These are phyloP conservation scores for Tetrahymena malaccensis DNA, from an alignment of 73 alveolate species.

Conservation along the genomic window DNA sequence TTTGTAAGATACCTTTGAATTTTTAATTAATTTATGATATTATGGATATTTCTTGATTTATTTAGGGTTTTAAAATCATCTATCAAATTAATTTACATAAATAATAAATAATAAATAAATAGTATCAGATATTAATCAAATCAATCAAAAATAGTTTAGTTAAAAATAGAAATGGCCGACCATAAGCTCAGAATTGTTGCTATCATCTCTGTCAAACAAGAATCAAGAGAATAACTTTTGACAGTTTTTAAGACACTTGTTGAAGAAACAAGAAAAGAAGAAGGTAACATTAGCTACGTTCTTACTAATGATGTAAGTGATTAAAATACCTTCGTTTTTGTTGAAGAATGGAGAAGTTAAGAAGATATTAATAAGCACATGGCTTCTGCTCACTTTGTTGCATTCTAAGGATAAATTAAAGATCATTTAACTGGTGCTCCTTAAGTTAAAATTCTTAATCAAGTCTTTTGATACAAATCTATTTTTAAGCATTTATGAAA, in stretches of 20 bases:
- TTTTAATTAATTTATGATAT: no score
- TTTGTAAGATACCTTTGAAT: not conserved
- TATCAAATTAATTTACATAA: not conserved
- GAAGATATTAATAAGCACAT: not conserved
- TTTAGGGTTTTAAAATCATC: not conserved
- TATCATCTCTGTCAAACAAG: not conserved
- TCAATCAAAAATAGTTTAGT: no score
- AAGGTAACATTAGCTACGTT: not conserved
- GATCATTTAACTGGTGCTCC: not conserved
- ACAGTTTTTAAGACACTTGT: not conserved
- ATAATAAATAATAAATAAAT: no score
- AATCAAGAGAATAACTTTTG: not conserved
- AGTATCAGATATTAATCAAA: no score
- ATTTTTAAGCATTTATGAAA: no score
- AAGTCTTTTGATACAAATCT: not conserved
- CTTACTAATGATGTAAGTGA: not conserved
- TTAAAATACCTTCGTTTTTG: not conserved
- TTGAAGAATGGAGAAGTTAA: not conserved
- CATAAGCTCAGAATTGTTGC: not conserved
- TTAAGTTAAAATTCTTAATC: not conserved
- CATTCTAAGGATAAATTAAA: not conserved
- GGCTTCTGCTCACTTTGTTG: not conserved
- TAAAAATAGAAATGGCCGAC: not conserved
- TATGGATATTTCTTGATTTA: not conserved
- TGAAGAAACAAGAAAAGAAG: not conserved